phyloP scores from a whole-genome alignment of 495 filamentous ascomycete genomes.

The Astrothelium subdiscretum region DNA sequence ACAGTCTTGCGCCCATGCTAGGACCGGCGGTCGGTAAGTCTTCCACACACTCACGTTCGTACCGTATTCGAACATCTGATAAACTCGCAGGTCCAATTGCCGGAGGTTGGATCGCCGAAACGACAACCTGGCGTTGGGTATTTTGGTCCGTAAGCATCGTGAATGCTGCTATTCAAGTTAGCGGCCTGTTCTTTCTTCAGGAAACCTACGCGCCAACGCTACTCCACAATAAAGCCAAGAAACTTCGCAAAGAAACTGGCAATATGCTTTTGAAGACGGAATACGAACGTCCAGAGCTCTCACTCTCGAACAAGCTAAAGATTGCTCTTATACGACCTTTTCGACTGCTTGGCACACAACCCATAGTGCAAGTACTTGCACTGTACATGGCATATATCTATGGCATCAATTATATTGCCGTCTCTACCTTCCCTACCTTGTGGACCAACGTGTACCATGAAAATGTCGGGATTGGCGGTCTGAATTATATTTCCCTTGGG shows the following conservation, averaged over 20 bases:
- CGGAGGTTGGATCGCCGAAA: slow-evolving; percentile 48
- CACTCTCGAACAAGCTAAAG: slow-evolving; percentile 18
- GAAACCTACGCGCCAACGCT: slow-evolving; percentile 61
- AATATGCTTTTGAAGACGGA: slow-evolving; percentile 52
- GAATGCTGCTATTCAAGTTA: slow-evolving; percentile 48
- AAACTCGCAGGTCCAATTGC: slow-evolving; percentile 19
- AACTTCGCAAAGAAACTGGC: slow-evolving; percentile 51
- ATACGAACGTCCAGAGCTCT: slow-evolving; percentile 37
- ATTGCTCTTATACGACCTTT: slow-evolving; percentile 33
- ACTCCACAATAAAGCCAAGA: slow-evolving; percentile 43
- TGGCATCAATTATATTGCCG: slow-evolving; percentile 60
- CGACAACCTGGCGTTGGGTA: slow-evolving; percentile 39
- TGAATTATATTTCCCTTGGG: slow-evolving; percentile 62
- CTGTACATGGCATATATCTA: slow-evolving; percentile 59
- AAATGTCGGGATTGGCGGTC: slow-evolving; percentile 46
- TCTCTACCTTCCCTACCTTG: slow-evolving; percentile 55
- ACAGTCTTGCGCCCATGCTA: slow-evolving; percentile 30
- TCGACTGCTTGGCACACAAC: slow-evolving; percentile 39
- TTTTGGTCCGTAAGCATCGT: slow-evolving; percentile 43
- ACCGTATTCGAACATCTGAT: neutral
- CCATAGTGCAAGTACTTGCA: slow-evolving; percentile 43
- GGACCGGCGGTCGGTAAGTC: slow-evolving; percentile 27
- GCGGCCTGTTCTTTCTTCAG: slow-evolving; percentile 54
- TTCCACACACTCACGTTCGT: neutral
- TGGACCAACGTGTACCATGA: slow-evolving; percentile 51